Evolutionary conservation across 345 rosid genomes (phyloP).

Genomic region (Populus davidiana): DNA sequence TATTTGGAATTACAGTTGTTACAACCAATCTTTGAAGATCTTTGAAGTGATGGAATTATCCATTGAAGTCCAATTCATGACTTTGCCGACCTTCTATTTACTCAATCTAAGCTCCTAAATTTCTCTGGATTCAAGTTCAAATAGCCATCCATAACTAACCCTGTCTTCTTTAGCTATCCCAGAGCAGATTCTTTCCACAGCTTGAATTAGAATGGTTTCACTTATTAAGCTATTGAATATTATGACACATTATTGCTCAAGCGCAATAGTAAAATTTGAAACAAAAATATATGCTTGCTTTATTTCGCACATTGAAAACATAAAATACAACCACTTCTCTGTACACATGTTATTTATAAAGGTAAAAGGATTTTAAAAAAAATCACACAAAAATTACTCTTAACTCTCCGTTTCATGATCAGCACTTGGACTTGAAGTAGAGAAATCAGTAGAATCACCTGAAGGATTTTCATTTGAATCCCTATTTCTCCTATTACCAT

Average conservation of each 20-base stretch:
- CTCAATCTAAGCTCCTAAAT: background rate
- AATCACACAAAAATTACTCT: background rate
- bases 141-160: background rate
- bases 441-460: slow-evolving; percentile 13
- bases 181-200: too few species aligned
- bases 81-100: background rate
- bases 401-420: slow-evolving; percentile 25
- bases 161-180: background rate
- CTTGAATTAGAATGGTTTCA: background rate
- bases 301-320: background rate
- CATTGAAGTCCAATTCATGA: background rate
- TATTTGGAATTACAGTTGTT: too few species aligned
- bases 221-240: too few species aligned
- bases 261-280: background rate
- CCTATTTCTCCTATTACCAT: slow-evolving; percentile 29
- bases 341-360: slow-evolving; percentile 11
- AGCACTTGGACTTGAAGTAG: slow-evolving; percentile 16
- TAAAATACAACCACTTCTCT: background rate
- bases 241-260: background rate
- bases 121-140: background rate
- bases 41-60: background rate
- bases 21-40: background rate
- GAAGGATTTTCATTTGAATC: slow-evolving; percentile 28
- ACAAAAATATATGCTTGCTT: background rate
- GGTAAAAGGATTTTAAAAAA: background rate